Percentiles rank a stretch among this genome's conserved stretches.
Evolutionary conservation across 129 eudicot genomes (phyloP).

Genomic region (Apium graveolens): DNA sequence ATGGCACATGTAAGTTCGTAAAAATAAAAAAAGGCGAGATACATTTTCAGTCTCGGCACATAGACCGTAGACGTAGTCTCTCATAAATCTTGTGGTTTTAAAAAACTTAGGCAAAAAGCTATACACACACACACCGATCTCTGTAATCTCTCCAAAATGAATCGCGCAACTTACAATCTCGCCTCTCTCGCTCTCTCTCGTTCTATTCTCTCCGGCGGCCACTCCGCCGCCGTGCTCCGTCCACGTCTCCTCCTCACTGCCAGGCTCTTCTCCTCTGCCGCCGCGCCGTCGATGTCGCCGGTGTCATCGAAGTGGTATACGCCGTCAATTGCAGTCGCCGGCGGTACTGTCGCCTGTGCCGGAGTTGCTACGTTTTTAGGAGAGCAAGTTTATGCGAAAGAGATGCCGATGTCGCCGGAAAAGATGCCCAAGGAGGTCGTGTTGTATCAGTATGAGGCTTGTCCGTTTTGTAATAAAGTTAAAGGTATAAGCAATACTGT

Average conservation of each 20-base stretch:
- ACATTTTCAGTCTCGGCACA: no score
- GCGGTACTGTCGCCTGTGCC: slow-evolving; percentile 17
- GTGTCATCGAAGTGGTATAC: slow-evolving; percentile 20
- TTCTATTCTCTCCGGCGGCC: slow-evolving; percentile 22
- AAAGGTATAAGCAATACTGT: slow-evolving; percentile 31
- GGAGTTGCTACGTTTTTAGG: slow-evolving; percentile 19
- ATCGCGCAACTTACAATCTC: slow-evolving; percentile 35
- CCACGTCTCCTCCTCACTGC: slow-evolving; percentile 29
- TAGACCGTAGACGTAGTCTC: no score
- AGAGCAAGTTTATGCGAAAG: slow-evolving; percentile 52
- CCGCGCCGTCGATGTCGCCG: slow-evolving; percentile 7
- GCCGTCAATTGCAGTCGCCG: neutral
- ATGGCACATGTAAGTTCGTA: no score
- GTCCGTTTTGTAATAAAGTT: slow-evolving; percentile 74
- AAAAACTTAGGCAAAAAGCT: no score
- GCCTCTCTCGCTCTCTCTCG: slow-evolving; percentile 37
- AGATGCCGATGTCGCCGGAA: slow-evolving; percentile 19
- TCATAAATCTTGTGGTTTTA: neutral
- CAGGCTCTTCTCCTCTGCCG: slow-evolving; percentile 21
- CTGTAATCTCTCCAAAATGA: slow-evolving; percentile 17
- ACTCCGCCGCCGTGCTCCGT: slow-evolving; percentile 27
- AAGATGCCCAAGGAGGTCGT: slow-evolving; percentile 45
- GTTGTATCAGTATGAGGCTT: slow-evolving; percentile 57
- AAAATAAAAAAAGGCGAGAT: no score
- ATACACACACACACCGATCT: neutral